Conservation (phyloP, 768 basidiomycete species). For the Lactarius sp. region DNA sequence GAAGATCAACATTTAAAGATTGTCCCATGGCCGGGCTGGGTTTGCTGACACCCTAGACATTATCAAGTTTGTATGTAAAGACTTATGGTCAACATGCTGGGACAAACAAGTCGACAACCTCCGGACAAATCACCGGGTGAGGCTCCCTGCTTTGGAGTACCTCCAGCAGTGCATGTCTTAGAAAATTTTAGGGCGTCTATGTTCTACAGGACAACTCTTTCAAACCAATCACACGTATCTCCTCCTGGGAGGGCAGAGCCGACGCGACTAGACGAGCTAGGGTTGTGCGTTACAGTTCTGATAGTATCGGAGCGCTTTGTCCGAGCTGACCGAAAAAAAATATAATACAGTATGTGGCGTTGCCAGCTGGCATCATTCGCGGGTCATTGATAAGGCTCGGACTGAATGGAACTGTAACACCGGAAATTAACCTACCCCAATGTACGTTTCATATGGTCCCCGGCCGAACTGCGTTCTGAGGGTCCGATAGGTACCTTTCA, state of each 20-base stretch:
- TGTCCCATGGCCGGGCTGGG: slow-evolving; percentile 68
- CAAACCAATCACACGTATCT: slow-evolving; percentile 76
- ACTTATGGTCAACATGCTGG: slow-evolving; percentile 89
- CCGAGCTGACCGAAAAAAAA: neutral
- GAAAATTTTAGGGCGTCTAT: slow-evolving; percentile 66
- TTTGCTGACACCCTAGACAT: slow-evolving; percentile 83
- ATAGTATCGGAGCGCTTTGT: neutral
- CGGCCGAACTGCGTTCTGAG: neutral
- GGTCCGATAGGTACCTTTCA: slow-evolving; percentile 66
- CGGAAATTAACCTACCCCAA: slow-evolving; percentile 83
- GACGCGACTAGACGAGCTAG: slow-evolving; percentile 69
- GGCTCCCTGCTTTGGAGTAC: slow-evolving; percentile 27
- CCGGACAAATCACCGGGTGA: slow-evolving; percentile 87
- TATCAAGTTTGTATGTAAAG: slow-evolving; percentile 95
- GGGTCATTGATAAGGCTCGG: slow-evolving; percentile 80
- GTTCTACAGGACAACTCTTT: slow-evolving; percentile 91
- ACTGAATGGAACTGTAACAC: slow-evolving; percentile 63
- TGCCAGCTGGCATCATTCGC: slow-evolving; percentile 79
- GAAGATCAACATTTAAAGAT: slow-evolving; percentile 37
- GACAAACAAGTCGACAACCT: slow-evolving; percentile 95
- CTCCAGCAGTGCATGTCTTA: neutral
- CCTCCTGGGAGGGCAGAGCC: slow-evolving; percentile 71
- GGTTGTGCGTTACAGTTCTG: slow-evolving; percentile 45
- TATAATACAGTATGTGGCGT: slow-evolving; percentile 61
- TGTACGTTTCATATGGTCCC: slow-evolving; percentile 45